A percentile compares a stretch with the other conserved stretches of the same genome.
Evolutionary conservation across 1,139 yeast genomes (phyloP).

Genomic region (Debaryomyces coudertii): DNA sequence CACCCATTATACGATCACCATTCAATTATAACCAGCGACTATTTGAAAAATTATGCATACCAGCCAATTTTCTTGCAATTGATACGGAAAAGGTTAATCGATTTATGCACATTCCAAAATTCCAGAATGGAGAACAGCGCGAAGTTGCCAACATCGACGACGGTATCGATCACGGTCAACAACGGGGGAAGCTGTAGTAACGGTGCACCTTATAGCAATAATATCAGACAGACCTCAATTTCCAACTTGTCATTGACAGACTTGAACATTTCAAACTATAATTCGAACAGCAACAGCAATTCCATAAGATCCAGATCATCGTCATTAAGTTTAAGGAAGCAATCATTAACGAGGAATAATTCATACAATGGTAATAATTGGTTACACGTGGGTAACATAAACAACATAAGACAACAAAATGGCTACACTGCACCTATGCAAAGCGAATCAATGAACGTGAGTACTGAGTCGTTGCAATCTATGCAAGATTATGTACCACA

Average conservation of each 20-base stretch:
- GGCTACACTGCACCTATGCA: slow-evolving; percentile 15
- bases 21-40: slow-evolving; percentile 36
- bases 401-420: slow-evolving; percentile 33
- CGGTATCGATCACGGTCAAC: slow-evolving; percentile 24
- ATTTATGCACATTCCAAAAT: slow-evolving; percentile 35
- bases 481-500: slow-evolving; percentile 52
- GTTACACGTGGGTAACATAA: slow-evolving; percentile 52
- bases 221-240: slow-evolving; percentile 39
- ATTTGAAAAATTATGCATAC: slow-evolving; percentile 34
- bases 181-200: slow-evolving; percentile 10
- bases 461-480: slow-evolving; percentile 49
- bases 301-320: slow-evolving; percentile 29
- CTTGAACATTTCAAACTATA: slow-evolving; percentile 38
- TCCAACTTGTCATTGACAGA: slow-evolving; percentile 48
- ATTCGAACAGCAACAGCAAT: slow-evolving; percentile 16
- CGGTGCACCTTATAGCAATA: slow-evolving; percentile 5
- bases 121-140: slow-evolving; percentile 13
- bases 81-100: slow-evolving; percentile 46
- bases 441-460: slow-evolving; percentile 29
- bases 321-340: slow-evolving; percentile 43
- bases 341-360: slow-evolving; percentile 49
- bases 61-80: slow-evolving; percentile 49
- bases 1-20: slow-evolving; percentile 38
- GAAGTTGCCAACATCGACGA: slow-evolving; percentile 33
- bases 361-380: slow-evolving; percentile 42